Evolutionary conservation across 352 stramenopile species (phyloP).

Genomic region (Pythium sp.): DNA sequence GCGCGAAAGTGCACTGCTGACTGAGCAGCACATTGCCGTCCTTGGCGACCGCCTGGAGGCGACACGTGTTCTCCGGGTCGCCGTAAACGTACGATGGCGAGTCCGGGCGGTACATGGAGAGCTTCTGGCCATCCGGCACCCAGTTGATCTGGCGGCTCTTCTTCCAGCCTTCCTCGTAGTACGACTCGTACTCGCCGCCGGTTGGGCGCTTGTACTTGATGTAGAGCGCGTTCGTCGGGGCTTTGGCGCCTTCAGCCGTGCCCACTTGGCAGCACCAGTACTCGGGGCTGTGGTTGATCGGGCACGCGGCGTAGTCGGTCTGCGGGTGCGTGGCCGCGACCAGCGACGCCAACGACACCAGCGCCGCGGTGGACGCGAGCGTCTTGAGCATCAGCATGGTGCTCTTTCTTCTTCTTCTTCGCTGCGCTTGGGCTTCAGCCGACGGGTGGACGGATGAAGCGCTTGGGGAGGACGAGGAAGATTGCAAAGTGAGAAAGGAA

Average conservation of each 20-base stretch:
- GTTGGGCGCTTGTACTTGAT: constrained; percentile 56
- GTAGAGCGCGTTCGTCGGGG: constrained; percentile 46
- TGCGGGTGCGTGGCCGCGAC: constrained; percentile 42
- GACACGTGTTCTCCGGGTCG: constrained; percentile 42
- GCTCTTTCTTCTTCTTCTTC: constrained; percentile 5
- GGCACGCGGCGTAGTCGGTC: constrained; percentile 54
- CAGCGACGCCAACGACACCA: constrained; percentile 23
- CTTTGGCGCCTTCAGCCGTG: constrained; percentile 23
- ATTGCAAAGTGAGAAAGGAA: constrained; percentile 16
- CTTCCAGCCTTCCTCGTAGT: constrained; percentile 68
- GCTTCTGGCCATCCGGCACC: constrained; percentile 29
- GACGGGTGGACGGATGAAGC: constrained; percentile 2
- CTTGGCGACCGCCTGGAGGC: constrained; percentile 33
- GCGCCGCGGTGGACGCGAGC: constrained; percentile 15
- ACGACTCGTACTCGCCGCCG: constrained; percentile 37
- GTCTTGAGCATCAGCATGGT: constrained; percentile 12
- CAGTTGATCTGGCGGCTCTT: constrained; percentile 68
- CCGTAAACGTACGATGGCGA: constrained; percentile 60
- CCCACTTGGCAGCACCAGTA: constrained; percentile 60
- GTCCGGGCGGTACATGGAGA: constrained; percentile 60
- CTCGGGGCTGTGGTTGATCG: constrained; percentile 51
- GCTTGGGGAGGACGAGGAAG: constrained; percentile 18
- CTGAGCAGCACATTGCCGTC: constrained; percentile 26
- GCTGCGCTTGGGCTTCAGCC: constrained; percentile 12
- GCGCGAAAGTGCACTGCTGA: constrained; percentile 47